A percentile compares a stretch with the other conserved stretches of the same genome.
Conservation (phyloP, 192 early-diverging fungal genomes). For the Phlyctochytrium planicorne region DNA sequence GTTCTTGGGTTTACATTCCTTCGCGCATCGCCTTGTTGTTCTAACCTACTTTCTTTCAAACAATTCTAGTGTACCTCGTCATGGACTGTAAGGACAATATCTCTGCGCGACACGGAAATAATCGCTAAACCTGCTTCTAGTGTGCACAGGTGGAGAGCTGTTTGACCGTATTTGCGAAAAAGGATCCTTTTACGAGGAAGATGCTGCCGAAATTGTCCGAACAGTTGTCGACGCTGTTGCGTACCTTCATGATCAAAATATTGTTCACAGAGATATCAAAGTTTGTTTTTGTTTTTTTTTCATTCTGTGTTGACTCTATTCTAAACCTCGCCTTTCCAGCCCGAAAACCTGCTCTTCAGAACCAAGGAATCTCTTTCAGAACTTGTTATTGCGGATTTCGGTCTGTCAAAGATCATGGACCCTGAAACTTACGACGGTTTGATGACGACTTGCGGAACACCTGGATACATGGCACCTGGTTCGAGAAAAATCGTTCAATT, state of each 20-base stretch:
- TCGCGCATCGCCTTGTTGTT: slow-evolving; percentile 26
- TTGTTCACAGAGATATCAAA: slow-evolving; percentile 85
- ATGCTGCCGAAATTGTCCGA: slow-evolving; percentile 66
- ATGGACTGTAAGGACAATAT: slow-evolving; percentile 35
- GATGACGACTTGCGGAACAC: slow-evolving; percentile 68
- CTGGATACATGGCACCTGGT: slow-evolving; percentile 80
- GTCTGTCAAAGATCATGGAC: slow-evolving; percentile 69
- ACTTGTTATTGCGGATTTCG: slow-evolving; percentile 85
- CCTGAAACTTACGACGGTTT: slow-evolving; percentile 38
- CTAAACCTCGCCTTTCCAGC: slow-evolving; percentile 55
- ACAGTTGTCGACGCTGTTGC: slow-evolving; percentile 71
- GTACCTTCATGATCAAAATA: slow-evolving; percentile 73
- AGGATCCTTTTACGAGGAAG: slow-evolving; percentile 62
- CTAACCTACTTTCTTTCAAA: neutral
- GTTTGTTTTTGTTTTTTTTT: slow-evolving; percentile 37
- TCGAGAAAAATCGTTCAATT: slow-evolving; percentile 43
- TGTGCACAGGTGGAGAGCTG: slow-evolving; percentile 70
- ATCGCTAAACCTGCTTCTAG: neutral
- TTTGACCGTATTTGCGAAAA: slow-evolving; percentile 77
- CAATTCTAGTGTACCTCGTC: slow-evolving; percentile 51
- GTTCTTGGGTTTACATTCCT: slow-evolving; percentile 17
- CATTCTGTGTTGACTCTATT: too few relatives aligned
- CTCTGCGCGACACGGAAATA: too few relatives aligned
- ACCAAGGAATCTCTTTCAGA: slow-evolving; percentile 54
- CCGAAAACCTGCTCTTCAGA: slow-evolving; percentile 68